A percentile compares a stretch with the other conserved stretches of the same genome.
Conservation (phyloP, 1,284 basidiomycete species). For the Calocybe gambosa region DNA sequence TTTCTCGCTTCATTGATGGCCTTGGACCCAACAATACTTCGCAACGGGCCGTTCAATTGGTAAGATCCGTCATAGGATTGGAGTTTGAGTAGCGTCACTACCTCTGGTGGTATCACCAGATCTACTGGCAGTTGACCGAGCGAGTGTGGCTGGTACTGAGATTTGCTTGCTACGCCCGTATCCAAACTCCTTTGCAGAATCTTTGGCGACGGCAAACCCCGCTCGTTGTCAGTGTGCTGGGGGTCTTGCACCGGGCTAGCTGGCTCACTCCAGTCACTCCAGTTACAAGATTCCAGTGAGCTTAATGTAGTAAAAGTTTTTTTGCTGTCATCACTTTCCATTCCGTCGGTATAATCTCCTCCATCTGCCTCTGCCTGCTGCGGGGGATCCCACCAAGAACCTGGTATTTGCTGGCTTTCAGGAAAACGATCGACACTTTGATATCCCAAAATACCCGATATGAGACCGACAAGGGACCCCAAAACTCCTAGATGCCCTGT, state of each 20-base stretch:
- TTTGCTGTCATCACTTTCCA: slow-evolving; percentile 27
- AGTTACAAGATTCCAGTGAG: slow-evolving; percentile 33
- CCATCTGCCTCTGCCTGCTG: slow-evolving; percentile 8
- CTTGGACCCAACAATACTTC: slow-evolving; percentile 17
- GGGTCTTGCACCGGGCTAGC: slow-evolving; percentile 13
- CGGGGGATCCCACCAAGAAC: slow-evolving; percentile 15
- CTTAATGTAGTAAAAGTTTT: slow-evolving; percentile 43
- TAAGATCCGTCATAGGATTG: slow-evolving; percentile 47
- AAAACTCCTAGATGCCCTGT: background rate
- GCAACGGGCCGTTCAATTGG: slow-evolving; percentile 22
- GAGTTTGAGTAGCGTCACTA: slow-evolving; percentile 30
- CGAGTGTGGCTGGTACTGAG: background rate
- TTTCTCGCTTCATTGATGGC: slow-evolving; percentile 15
- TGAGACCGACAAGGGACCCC: slow-evolving; percentile 1
- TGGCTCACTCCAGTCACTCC: slow-evolving; percentile 26
- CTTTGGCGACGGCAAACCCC: slow-evolving; percentile 26
- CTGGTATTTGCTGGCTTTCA: slow-evolving; percentile 6
- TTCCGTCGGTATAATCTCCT: slow-evolving; percentile 24
- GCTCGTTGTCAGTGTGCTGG: slow-evolving; percentile 17
- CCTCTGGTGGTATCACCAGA: slow-evolving; percentile 17
- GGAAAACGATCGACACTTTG: background rate
- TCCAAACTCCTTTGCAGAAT: slow-evolving; percentile 18
- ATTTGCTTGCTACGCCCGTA: slow-evolving; percentile 8
- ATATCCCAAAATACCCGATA: slow-evolving; percentile 7
- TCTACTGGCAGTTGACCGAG: slow-evolving; percentile 7